Conservation (phyloP, 2,329 filamentous ascomycete genomes). For the Colletotrichum sublineola region DNA sequence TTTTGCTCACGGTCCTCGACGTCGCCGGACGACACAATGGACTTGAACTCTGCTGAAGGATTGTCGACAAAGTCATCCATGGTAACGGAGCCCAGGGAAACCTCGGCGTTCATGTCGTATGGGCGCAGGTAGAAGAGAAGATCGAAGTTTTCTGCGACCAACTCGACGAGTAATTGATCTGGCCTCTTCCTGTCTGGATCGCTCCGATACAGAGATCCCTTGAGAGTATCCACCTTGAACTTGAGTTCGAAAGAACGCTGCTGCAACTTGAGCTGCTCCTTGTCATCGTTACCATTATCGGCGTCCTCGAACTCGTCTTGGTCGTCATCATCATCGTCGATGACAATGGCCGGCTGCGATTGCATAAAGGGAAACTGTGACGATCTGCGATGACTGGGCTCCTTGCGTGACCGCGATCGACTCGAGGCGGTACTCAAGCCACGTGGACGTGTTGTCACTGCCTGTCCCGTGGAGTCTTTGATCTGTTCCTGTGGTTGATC, state of each 20-base stretch:
- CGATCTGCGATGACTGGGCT: conserved; percentile 70
- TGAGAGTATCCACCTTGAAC: conserved; percentile 93
- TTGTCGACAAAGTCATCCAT: conserved; percentile 97
- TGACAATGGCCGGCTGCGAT: conserved; percentile 80
- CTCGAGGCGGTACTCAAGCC: conserved; percentile 61
- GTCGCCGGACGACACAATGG: conserved; percentile 90
- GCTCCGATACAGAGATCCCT: conserved; percentile 90
- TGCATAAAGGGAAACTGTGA: conserved; percentile 81
- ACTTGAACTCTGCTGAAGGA: conserved; percentile 90
- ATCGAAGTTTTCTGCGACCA: conserved; percentile 90
- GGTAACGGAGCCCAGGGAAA: conserved; percentile 86
- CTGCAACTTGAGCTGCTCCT: conserved; percentile 77
- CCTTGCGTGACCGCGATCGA: conserved; percentile 59
- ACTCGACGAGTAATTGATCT: conserved; percentile 87
- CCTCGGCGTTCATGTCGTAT: conserved; percentile 93
- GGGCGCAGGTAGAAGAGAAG: conserved; percentile 89
- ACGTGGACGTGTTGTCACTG: conserved; percentile 55
- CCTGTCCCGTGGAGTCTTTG: conserved; percentile 47
- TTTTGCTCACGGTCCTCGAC: conserved; percentile 79
- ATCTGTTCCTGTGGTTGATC: conserved; percentile 43
- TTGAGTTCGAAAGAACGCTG: conserved; percentile 96
- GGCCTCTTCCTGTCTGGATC: conserved; percentile 81
- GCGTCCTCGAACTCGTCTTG: conserved; percentile 78
- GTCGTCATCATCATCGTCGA: conserved; percentile 81
- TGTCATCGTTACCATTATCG: conserved; percentile 65